Conservation (phyloP, 225 moss, liverwort and hornwort genomes). For the Ulota crispa region DNA sequence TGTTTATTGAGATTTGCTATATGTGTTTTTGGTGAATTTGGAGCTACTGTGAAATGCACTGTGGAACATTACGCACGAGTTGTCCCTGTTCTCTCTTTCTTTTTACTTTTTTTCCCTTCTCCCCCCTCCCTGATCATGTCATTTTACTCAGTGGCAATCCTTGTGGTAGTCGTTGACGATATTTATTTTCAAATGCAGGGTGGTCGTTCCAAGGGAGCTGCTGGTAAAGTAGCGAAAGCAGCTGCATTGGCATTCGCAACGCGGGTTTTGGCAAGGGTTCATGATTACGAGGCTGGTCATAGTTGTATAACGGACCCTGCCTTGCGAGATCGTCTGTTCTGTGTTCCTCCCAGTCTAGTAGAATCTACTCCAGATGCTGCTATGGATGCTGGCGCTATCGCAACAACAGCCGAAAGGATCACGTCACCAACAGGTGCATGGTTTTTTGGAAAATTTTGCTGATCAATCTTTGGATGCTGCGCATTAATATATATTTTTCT, state of each 20-base stretch:
- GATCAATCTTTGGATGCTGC: neutral
- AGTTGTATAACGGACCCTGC: constrained; percentile 65
- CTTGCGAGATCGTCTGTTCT: constrained; percentile 77
- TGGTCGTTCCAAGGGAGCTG: constrained; percentile 66
- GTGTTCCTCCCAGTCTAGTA: constrained; percentile 68
- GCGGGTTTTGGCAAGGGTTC: constrained; percentile 72
- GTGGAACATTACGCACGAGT: neutral
- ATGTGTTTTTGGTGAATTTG: neutral
- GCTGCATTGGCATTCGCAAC: constrained; percentile 72
- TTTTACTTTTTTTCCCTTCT: neutral
- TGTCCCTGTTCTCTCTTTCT: neutral
- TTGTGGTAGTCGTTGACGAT: neutral
- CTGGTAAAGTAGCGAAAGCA: constrained; percentile 71
- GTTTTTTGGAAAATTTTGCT: neutral
- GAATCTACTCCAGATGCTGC: constrained; percentile 57
- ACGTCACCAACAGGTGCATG: constrained; percentile 36
- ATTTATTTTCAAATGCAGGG: constrained; percentile 30
- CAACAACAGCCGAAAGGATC: constrained; percentile 37
- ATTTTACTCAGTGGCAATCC: neutral
- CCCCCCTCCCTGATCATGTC: neutral
- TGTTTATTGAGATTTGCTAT: neutral
- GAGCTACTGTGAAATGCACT: neutral
- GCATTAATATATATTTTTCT: neutral
- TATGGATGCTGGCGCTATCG: constrained; percentile 39
- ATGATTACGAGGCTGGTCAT: constrained; percentile 73